Evolutionary conservation across 2,329 filamentous ascomycete genomes (phyloP), one percentile per base, ranked within the genome.

Genomic region (Dothidotthia symphoricarpi): DNA sequence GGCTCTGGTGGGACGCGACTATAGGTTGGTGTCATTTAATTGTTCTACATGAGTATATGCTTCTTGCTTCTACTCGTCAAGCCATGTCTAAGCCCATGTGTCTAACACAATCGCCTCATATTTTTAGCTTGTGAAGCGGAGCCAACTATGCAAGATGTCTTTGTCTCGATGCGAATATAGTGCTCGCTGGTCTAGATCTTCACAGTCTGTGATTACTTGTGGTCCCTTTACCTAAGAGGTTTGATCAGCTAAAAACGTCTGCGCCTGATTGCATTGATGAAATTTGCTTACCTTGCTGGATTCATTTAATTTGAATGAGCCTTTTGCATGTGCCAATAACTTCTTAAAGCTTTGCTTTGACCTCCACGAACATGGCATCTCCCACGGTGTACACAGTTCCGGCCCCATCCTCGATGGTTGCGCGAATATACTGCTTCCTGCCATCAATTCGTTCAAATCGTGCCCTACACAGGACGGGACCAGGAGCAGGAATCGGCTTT

Each of bases 391-490:
- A 68, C 25, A 77, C 62, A 2, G 51, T 63, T 2, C 75, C 74
- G 2, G 70, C 51, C 1, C 70, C 72, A 42, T 77, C 70, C 54
- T 76, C 73, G 14, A 83, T 59, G 22, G 67, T 69, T 1, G 67
- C 75, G 31, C 68, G 66, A 6, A 75, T 57, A 49, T 66, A 80
- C 13, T 72, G 64, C 65, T 83, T 83, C 47, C 77, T 70, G 3
- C 76, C 75, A 28, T 80, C 75, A 9, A 64, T 55, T 53, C 67
- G 74, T 14, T 68, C 56, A 24, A 75, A 47, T 49, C 62, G 67
- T 0, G 71, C 70, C 14, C 61, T 72, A 12, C 73, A 70, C 16
- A 82, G 50, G 17, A 81, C 54, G 4, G 70, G 64, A 1, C 67
- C 64, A 1, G 75, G 74, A 1, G 77, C 78, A 6, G 56, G 58